A percentile compares a stretch with the other conserved stretches of the same genome.
Conservation (phyloP, 352 stramenopile species). For the Phytophthora citricola region DNA sequence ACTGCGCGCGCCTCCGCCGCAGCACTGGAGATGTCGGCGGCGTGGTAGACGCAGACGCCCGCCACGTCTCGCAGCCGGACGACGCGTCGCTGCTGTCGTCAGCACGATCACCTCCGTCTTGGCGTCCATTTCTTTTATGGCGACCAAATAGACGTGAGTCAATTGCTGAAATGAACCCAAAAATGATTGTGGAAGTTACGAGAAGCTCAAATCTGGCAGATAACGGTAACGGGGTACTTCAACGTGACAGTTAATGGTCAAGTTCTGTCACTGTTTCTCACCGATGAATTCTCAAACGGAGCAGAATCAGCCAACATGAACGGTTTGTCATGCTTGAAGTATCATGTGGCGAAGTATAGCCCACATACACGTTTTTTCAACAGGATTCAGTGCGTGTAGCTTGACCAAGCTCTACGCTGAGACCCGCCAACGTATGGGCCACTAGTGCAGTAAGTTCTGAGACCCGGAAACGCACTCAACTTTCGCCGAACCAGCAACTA, state of each 20-base stretch:
- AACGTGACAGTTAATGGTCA: constrained; percentile 84
- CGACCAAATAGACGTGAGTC: too few species aligned
- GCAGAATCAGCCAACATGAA: too few species aligned
- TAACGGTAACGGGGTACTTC: not conserved
- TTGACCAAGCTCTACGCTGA: too few species aligned
- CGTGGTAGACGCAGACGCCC: constrained; percentile 12
- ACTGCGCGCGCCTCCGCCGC: constrained; percentile 9
- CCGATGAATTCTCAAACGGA: too few species aligned
- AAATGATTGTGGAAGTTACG: constrained; percentile 2
- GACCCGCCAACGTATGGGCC: too few species aligned
- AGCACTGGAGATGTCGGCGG: constrained; percentile 4
- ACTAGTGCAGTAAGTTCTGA: too few species aligned
- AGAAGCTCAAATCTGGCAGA: not conserved
- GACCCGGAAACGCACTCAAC: too few species aligned
- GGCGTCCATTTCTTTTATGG: constrained; percentile 7
- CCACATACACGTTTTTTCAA: too few species aligned
- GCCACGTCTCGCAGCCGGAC: constrained; percentile 20
- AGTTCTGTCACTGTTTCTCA: constrained; percentile 46
- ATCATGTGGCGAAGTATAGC: too few species aligned
- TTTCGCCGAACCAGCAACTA: too few species aligned
- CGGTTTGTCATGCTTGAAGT: too few species aligned
- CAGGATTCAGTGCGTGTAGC: too few species aligned
- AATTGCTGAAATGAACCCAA: not conserved
- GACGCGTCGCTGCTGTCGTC: constrained; percentile 37
- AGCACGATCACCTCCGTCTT: constrained; percentile 39